These are phyloP conservation scores for Rhizopogon rudus DNA, from an alignment of 768 basidiomycete genomes.

Conservation along the genomic window DNA sequence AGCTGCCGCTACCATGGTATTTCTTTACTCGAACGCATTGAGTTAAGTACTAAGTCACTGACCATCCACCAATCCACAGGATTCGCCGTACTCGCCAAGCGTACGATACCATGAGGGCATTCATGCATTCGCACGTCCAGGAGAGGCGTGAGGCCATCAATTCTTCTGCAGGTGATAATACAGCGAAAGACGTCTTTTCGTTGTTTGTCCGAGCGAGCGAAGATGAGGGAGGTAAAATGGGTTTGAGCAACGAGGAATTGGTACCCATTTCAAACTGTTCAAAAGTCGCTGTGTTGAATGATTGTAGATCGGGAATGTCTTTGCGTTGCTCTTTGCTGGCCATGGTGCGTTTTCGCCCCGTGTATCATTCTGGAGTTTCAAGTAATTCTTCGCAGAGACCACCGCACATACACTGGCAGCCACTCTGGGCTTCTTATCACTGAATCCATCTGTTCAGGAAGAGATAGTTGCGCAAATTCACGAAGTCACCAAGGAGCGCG, in stretches of 20 bases:
- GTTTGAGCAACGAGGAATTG: conserved; percentile 14
- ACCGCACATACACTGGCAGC: conserved; percentile 30
- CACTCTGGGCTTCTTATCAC: conserved; percentile 25
- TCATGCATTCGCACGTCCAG: conserved; percentile 13
- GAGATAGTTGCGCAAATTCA: conserved; percentile 27
- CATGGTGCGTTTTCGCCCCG: conserved; percentile 35
- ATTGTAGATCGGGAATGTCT: conserved; percentile 19
- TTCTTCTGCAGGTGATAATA: conserved; percentile 1
- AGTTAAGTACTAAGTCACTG: not conserved
- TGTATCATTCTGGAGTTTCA: not conserved
- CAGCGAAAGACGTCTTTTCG: conserved; percentile 16
- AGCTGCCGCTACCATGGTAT: conserved; percentile 16
- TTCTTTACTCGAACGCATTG: not conserved
- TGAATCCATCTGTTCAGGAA: conserved; percentile 26
- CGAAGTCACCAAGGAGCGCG: conserved; percentile 18
- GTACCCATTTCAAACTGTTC: not conserved
- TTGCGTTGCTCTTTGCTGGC: conserved; percentile 50
- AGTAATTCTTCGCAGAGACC: conserved; percentile 20
- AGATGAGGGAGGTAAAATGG: conserved; percentile 10
- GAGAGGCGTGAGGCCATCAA: conserved; percentile 7
- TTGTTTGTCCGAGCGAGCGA: conserved; percentile 17
- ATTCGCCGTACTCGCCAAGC: conserved; percentile 14
- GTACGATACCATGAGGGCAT: conserved; percentile 16
- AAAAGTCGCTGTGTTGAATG: not conserved
- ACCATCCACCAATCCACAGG: conserved; percentile 6